A percentile compares a stretch with the other conserved stretches of the same genome.
Evolutionary conservation across 257 asterid species (phyloP).

Genomic region (Fraxinus anomala): DNA sequence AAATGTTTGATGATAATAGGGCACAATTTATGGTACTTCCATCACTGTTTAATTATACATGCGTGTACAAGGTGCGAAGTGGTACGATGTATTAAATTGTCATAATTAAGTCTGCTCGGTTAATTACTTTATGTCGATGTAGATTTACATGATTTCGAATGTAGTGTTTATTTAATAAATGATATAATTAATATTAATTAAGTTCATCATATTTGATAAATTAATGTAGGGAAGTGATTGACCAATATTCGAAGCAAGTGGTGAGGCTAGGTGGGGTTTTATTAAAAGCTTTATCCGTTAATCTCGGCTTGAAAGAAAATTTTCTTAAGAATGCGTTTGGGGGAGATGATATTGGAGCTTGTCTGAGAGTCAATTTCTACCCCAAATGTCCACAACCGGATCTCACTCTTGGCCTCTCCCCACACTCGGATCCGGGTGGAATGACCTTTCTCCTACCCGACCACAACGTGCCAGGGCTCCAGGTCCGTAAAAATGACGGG

Average conservation of each 20-base stretch:
- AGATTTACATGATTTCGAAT: background rate
- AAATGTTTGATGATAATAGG: no score
- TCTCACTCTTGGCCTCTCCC: slow-evolving; percentile 67
- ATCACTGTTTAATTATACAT: no score
- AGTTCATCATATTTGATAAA: background rate
- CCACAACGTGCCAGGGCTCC: slow-evolving; percentile 72
- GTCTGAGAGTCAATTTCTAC: slow-evolving; percentile 77
- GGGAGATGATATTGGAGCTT: slow-evolving; percentile 75
- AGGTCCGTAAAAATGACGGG: slow-evolving; percentile 49
- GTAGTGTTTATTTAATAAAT: background rate
- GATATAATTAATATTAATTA: no score
- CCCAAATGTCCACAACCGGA: slow-evolving; percentile 92
- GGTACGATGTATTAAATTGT: no score
- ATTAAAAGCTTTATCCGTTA: slow-evolving; percentile 53
- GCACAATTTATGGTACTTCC: no score
- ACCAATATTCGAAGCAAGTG: slow-evolving; percentile 60
- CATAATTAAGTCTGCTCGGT: no score
- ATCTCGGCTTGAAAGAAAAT: slow-evolving; percentile 60
- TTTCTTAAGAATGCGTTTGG: slow-evolving; percentile 65
- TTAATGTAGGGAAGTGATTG: slow-evolving; percentile 56
- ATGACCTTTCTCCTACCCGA: slow-evolving; percentile 78
- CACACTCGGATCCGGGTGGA: slow-evolving; percentile 95
- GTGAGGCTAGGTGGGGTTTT: slow-evolving; percentile 66
- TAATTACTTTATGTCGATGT: no score
- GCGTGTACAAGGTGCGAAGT: no score